phyloP scores from a whole-genome alignment of 225 moss, liverwort and hornwort species.

The Thuidium tamariscinum region DNA sequence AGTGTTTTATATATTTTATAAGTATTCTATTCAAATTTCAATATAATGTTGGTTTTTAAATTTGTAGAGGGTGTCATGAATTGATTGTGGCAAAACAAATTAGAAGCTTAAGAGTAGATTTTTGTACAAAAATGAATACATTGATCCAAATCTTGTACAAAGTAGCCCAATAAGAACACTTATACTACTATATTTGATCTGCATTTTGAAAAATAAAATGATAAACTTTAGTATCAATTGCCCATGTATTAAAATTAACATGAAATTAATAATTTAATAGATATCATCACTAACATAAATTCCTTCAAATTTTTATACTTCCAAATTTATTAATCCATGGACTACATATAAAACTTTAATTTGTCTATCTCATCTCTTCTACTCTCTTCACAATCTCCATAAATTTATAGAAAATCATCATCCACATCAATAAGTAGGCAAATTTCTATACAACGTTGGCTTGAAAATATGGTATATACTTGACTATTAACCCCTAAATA shows the following conservation, averaged over 20 bases:
- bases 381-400: not conserved
- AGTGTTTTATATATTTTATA: not conserved
- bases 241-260: not conserved
- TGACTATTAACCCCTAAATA: not conserved
- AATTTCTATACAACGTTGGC: rapidly evolving
- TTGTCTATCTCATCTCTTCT: not conserved
- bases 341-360: not conserved
- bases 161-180: not conserved
- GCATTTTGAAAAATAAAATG: not conserved
- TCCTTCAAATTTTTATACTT: not conserved
- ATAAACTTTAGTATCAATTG: not conserved
- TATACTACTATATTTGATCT: not conserved
- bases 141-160: not conserved
- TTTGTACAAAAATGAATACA: not conserved
- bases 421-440: not conserved
- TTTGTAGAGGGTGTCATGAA: not conserved
- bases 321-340: not conserved
- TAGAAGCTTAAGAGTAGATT: not conserved
- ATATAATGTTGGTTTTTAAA: not conserved
- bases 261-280: not conserved
- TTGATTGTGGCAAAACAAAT: not conserved
- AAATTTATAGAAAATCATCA: not conserved
- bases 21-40: not conserved
- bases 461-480: not conserved
- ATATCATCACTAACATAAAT: not conserved